Conservation (phyloP, 2,329 filamentous ascomycete species). For the Fonsecaea nubica region DNA sequence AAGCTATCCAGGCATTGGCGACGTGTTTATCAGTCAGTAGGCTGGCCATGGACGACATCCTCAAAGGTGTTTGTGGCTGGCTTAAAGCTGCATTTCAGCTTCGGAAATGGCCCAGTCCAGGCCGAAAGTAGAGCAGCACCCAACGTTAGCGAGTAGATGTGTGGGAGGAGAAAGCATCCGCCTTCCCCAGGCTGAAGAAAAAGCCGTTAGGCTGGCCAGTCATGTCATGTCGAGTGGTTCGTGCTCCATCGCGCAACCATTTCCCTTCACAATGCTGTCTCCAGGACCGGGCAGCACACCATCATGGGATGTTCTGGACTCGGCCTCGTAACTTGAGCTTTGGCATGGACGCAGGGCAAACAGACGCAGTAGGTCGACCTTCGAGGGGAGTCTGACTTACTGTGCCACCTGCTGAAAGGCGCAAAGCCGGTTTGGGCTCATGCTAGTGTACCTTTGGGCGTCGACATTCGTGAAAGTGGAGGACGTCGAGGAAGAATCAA, state of each 20-base stretch:
- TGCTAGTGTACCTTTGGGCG: neutral
- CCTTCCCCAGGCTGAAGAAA: neutral
- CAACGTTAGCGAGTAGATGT: neutral
- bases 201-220: neutral
- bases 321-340: neutral
- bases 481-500: neutral
- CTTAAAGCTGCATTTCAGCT: conserved; percentile 10
- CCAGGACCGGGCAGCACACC: neutral
- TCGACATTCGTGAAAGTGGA: neutral
- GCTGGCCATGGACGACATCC: neutral
- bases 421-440: neutral
- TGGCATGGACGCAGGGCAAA: neutral
- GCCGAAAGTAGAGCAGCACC: neutral
- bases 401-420: neutral
- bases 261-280: neutral
- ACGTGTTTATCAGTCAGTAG: conserved; percentile 7
- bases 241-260: neutral
- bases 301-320: neutral
- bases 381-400: neutral
- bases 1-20: conserved; percentile 13
- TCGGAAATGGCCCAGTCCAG: conserved; percentile 5
- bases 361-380: neutral
- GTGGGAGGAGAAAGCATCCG: neutral
- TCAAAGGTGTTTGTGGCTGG: conserved; percentile 9
- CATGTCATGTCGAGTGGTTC: neutral